Evolutionary conservation across 2,329 filamentous ascomycete genomes (phyloP), one percentile per base, ranked within the genome.

Genomic region (Microsporum audouinii): DNA sequence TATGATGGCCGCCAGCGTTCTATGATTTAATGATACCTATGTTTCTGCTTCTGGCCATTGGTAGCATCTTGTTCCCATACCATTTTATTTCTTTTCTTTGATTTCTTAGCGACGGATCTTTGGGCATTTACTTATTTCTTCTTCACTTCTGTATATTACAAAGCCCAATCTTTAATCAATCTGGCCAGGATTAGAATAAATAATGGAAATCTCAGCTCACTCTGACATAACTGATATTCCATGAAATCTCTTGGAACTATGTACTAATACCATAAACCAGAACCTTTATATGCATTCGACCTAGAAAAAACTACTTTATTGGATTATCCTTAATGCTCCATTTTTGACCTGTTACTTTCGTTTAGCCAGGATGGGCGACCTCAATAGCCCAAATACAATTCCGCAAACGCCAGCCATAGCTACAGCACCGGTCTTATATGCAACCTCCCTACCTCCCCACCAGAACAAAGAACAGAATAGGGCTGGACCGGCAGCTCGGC

Each of bases 381-480:
- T 89, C 64, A 96, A 74, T 0, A 82, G 83, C 23, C 82, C 80
- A 71, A 95, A 88, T 0, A 88, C 89, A 29, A 90, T 75, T 8
- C 79, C 80, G 51, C 82, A 81, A 8, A 97, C 91, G 0, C 79
- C 83, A 3, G 88, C 74, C 78, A 97, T 95, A 3, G 90, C 91
- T 10, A 83, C 79, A 0, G 89, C 88, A 2, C 94, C 94, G 68
- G 90, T 80, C 0, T 79, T 80, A 73, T 97, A 99, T 1, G 94
- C 94, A 8, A 85, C 81, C 70, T 95, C 88, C 55, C 94, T 80
- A 0, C 94, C 94, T 5, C 90, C 91, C 94, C 94, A 99, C 94
- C 94, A 99, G 77, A 99, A 99, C 61, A 99, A 79, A 57, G 89
- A 90, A 64, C 94, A 97, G 71, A 99, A 99, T 39, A 95, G 76